Percentiles rank a stretch among this genome's conserved stretches.
Evolutionary conservation across 2,329 filamentous ascomycete genomes (phyloP).

Genomic region (Colletotrichum acutatum): DNA sequence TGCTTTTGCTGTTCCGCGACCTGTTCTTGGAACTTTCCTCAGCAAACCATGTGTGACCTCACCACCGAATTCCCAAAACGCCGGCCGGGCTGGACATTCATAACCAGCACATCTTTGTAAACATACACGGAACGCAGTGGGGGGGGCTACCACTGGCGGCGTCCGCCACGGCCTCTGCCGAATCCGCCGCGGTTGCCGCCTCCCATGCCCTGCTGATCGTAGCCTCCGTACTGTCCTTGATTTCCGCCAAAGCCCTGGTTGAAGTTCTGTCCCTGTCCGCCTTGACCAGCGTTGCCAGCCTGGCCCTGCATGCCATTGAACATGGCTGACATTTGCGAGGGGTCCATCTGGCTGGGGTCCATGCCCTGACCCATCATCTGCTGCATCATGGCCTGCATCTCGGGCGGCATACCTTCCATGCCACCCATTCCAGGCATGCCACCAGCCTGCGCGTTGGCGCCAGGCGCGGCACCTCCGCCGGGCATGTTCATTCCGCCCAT

Average conservation of each 20-base stretch:
- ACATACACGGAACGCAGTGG: neutral
- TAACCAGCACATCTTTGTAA: constrained; percentile 22
- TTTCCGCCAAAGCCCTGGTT: constrained; percentile 63
- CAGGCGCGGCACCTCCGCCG: constrained; percentile 44
- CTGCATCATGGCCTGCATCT: constrained; percentile 77
- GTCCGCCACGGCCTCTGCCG: constrained; percentile 45
- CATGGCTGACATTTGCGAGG: constrained; percentile 67
- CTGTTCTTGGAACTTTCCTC: constrained; percentile 20
- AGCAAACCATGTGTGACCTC: constrained; percentile 25
- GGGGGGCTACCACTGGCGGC: constrained; percentile 35
- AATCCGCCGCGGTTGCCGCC: constrained; percentile 48
- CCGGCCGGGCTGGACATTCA: constrained; percentile 16
- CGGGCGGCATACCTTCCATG: constrained; percentile 72
- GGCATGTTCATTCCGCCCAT: constrained; percentile 66
- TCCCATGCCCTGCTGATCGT: constrained; percentile 60
- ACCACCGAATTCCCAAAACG: constrained; percentile 28
- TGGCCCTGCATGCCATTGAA: constrained; percentile 66
- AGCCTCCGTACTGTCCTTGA: constrained; percentile 62
- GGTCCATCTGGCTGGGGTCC: constrained; percentile 75
- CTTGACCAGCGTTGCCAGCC: constrained; percentile 56
- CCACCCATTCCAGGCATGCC: constrained; percentile 63
- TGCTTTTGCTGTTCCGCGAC: constrained; percentile 28
- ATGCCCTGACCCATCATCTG: constrained; percentile 75
- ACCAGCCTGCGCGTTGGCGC: constrained; percentile 41
- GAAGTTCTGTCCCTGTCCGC: constrained; percentile 63